A percentile compares a stretch with the other conserved stretches of the same genome.
These are phyloP conservation scores for Halophytophthora polymorphica DNA, from an alignment of 352 stramenopile genomes.

Conservation along the genomic window DNA sequence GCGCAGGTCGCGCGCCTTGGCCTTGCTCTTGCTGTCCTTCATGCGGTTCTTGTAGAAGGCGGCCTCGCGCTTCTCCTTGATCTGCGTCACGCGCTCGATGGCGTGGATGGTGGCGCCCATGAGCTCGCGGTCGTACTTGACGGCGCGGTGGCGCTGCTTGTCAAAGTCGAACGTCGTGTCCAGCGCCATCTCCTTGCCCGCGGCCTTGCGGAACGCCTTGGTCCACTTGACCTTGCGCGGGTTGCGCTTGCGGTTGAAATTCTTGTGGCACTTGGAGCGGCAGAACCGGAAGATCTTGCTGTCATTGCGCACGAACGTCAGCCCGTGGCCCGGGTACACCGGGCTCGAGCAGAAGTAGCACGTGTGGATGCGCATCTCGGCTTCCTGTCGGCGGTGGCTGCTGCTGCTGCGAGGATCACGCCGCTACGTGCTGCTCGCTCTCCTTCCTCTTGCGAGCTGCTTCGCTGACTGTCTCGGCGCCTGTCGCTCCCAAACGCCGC, in stretches of 20 bases:
- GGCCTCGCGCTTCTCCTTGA: conserved; percentile 95
- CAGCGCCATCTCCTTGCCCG: conserved; percentile 99
- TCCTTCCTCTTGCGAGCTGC: too few species aligned
- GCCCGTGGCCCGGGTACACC: conserved; percentile 99
- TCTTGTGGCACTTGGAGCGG: conserved; percentile 99
- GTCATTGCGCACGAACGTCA: conserved; percentile 99
- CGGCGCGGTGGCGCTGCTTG: conserved; percentile 97
- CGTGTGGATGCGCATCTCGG: conserved; percentile 96
- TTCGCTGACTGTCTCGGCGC: too few species aligned
- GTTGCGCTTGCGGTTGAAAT: conserved; percentile 99
- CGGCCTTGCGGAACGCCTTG: conserved; percentile 97
- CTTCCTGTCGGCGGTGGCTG: conserved; percentile 3
- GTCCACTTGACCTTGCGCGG: conserved; percentile 99
- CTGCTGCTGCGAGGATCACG: too few species aligned
- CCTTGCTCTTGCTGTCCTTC: conserved; percentile 80
- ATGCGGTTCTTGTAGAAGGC: conserved; percentile 98
- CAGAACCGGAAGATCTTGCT: conserved; percentile 99
- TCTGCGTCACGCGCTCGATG: conserved; percentile 97
- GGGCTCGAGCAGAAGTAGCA: conserved; percentile 99
- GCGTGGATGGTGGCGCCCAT: conserved; percentile 98
- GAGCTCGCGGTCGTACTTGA: conserved; percentile 99
- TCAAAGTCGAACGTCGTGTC: conserved; percentile 99
- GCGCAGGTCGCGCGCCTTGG: conserved; percentile 77
- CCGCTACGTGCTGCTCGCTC: too few species aligned
- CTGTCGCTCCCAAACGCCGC: too few species aligned